Base-by-base conservation (phyloP, 768 basidiomycete species). In the Leccinum ochraceum region DNA sequence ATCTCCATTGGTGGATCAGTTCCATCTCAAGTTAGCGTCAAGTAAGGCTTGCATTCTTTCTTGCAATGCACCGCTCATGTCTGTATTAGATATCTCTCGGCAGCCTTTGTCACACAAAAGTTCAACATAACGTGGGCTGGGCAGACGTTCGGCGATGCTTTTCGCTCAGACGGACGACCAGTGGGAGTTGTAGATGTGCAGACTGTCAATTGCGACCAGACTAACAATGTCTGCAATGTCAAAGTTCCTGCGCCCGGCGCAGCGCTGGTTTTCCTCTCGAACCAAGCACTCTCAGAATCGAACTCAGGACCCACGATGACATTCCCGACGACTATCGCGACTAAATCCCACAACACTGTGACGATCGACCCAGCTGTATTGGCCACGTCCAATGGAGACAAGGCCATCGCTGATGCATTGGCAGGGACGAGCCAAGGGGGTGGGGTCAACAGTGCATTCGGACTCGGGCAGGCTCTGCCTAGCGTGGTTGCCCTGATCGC, bases 101-200 rank as follows among this genome's bases (percentile, higher is more conserved):
- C 89, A 0, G 67, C 76, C 0, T 81, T 82, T 1, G 85, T 90
- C 3, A 75, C 83, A 1, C 81, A 84, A 59, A 86, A 83, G 67
- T 78, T 76, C 56, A 86, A 89, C 67, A 84, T 92, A 60, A 87
- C 84, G 0, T 93, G 91, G 90, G 91, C 88, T 3, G 85, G 85
- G 6, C 92, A 90, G 76, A 89, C 87, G 0, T 83, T 86, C 50
- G 87, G 87, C 7, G 79, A 78, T 46, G 76, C 77, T 24, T 87
- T 87, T 65, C 75, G 82, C 58, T 85, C 84, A 1, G 90, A 94
- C 66, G 92, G 91, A 1, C 82, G 86, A 50, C 80, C 86, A 28
- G 76, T 77, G 51, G 89, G 89, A 51, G 66, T 71, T 0, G 77
- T 84, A 50, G 69, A 80, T 57, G 79, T 92, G 9, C 76, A 82